Conservation (phyloP, 2,329 filamentous ascomycete species). For the Aspergillus proliferans region DNA sequence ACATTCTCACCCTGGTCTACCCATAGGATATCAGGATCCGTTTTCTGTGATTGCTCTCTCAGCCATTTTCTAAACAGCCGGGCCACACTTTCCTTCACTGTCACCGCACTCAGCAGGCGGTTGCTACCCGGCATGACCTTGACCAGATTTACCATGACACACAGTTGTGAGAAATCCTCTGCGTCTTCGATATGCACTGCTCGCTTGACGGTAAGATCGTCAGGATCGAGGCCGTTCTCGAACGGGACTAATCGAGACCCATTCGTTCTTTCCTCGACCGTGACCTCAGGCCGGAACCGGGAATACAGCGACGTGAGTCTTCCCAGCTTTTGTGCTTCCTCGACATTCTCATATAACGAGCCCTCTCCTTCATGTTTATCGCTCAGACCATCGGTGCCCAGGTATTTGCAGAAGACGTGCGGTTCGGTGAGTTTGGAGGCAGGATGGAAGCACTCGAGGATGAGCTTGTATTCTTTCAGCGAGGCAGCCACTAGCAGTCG, state of each 20-base stretch:
- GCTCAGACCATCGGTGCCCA: slow-evolving; percentile 57
- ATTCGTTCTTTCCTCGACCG: slow-evolving; percentile 37
- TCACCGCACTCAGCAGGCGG: slow-evolving; percentile 59
- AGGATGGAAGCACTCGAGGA: slow-evolving; percentile 75
- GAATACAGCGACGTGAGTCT: slow-evolving; percentile 58
- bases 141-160: slow-evolving; percentile 61
- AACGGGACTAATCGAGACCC: slow-evolving; percentile 5
- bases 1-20: slow-evolving; percentile 57
- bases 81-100: slow-evolving; percentile 61
- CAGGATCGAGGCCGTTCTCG: slow-evolving; percentile 8
- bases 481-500: slow-evolving; percentile 56
- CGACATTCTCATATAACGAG: slow-evolving; percentile 29
- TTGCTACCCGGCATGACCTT: slow-evolving; percentile 57
- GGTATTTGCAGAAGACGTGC: slow-evolving; percentile 61
- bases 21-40: slow-evolving; percentile 54
- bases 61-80: slow-evolving; percentile 71
- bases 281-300: slow-evolving; percentile 60
- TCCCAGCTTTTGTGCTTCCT: slow-evolving; percentile 30
- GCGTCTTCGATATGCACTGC: background rate
- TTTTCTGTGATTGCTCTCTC: slow-evolving; percentile 32
- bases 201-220: background rate
- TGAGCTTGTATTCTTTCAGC: slow-evolving; percentile 57
- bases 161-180: slow-evolving; percentile 70
- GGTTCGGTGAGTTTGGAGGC: slow-evolving; percentile 62
- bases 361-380: slow-evolving; percentile 35